A percentile compares a stretch with the other conserved stretches of the same genome.
Conservation (phyloP, 1,139 yeast genomes). For the Candida sp. region DNA sequence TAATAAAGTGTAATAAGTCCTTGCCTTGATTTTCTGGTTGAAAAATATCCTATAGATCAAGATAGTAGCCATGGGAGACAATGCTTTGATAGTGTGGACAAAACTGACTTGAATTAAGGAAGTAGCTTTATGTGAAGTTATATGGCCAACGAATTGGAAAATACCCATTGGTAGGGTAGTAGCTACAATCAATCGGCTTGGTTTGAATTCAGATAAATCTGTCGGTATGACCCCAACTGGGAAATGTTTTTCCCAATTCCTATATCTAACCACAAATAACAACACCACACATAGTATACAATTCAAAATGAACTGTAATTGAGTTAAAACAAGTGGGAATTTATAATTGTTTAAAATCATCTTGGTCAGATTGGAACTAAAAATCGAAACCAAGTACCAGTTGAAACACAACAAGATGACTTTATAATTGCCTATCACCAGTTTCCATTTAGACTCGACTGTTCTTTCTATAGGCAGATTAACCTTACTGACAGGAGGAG, state of each 20-base stretch:
- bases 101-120: conserved; percentile 84
- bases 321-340: conserved; percentile 83
- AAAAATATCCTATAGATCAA: conserved; percentile 65
- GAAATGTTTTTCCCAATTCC: conserved; percentile 26
- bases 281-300: conserved; percentile 46
- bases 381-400: conserved; percentile 83
- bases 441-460: neutral
- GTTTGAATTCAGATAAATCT: conserved; percentile 24
- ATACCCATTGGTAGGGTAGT: conserved; percentile 91
- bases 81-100: conserved; percentile 89
- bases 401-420: conserved; percentile 49
- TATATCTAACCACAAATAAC: conserved; percentile 17
- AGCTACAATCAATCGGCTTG: conserved; percentile 51
- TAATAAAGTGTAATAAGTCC: conserved; percentile 72
- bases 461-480: conserved; percentile 4
- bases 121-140: conserved; percentile 87
- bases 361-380: conserved; percentile 80
- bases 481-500: conserved; percentile 2
- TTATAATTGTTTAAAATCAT: conserved; percentile 63
- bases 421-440: conserved; percentile 7
- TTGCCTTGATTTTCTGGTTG: conserved; percentile 50
- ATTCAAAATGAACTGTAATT: conserved; percentile 76
- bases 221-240: conserved; percentile 61
- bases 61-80: conserved; percentile 89
- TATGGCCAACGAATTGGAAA: conserved; percentile 88